Conservation (phyloP, 2,329 filamentous ascomycete genomes). For the Trichophyton mentagrophytes region DNA sequence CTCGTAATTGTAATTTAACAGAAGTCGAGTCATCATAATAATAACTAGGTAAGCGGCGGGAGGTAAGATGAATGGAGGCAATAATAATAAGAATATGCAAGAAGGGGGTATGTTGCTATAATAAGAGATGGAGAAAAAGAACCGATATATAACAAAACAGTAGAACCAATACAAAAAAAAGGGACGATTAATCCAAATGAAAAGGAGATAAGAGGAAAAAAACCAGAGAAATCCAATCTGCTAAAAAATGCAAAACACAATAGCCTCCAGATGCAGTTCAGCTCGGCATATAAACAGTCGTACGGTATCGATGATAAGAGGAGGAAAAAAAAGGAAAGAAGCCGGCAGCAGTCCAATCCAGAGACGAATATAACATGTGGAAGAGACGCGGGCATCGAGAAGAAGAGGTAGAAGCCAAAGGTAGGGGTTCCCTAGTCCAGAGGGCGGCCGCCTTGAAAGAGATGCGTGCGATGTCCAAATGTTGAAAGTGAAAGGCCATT, state of each 20-base stretch:
- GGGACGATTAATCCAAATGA: not conserved
- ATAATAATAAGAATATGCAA: not conserved
- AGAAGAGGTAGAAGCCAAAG: not conserved
- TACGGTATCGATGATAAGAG: not conserved
- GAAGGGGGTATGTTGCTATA: not conserved
- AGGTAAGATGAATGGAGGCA: not conserved
- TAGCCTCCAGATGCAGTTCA: conserved; percentile 6
- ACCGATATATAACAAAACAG: not conserved
- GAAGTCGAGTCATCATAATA: not conserved
- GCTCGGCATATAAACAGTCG: not conserved
- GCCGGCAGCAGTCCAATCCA: not conserved
- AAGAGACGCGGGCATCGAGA: not conserved
- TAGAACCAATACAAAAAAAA: not conserved
- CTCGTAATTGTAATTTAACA: not conserved
- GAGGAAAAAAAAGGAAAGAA: not conserved
- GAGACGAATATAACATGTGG: not conserved
- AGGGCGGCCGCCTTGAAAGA: conserved; percentile 1
- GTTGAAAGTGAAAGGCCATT: not conserved
- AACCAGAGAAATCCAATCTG: not conserved
- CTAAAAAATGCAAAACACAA: conserved; percentile 5
- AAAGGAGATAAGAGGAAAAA: not conserved
- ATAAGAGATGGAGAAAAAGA: not conserved
- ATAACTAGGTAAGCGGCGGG: not conserved
- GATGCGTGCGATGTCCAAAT: not conserved
- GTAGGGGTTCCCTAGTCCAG: conserved; percentile 4